phyloP scores from a whole-genome alignment of 1,139 yeast genomes.

The Debaryomycetaceae sp. region DNA sequence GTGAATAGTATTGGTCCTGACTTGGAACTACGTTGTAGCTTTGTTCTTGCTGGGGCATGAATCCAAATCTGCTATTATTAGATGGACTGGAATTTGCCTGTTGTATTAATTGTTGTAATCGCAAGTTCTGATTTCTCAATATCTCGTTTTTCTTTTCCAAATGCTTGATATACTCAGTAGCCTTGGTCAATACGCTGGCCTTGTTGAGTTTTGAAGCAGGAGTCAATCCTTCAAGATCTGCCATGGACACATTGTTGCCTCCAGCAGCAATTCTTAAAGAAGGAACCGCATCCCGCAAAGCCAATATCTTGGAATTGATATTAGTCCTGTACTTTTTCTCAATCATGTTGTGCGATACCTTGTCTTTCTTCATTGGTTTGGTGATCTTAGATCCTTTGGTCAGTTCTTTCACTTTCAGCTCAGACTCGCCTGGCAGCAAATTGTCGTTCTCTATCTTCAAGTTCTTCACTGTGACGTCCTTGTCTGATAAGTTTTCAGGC shows the following conservation, averaged over 20 bases:
- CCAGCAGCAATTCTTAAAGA: conserved; percentile 50
- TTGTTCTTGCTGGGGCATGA: conserved; percentile 9
- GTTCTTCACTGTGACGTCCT: background rate
- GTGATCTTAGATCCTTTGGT: conserved; percentile 17
- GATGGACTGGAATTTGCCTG: conserved; percentile 23
- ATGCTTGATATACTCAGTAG: conserved; percentile 86
- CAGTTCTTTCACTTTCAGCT: background rate
- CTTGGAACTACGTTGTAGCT: conserved; percentile 20
- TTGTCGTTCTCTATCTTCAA: background rate
- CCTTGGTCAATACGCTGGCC: conserved; percentile 83
- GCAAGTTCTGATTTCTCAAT: conserved; percentile 53
- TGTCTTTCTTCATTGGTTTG: conserved; percentile 48
- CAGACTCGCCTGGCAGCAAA: background rate
- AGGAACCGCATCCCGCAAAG: conserved; percentile 75
- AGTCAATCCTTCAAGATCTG: conserved; percentile 76
- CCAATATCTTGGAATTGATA: conserved; percentile 68
- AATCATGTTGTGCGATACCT: conserved; percentile 75
- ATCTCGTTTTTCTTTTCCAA: conserved; percentile 65
- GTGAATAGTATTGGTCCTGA: conserved; percentile 10
- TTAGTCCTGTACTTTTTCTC: conserved; percentile 78
- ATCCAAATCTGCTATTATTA: conserved; percentile 8
- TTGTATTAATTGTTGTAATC: conserved; percentile 40
- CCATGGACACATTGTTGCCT: conserved; percentile 33
- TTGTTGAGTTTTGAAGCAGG: conserved; percentile 87
- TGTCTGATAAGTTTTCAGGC: conserved; percentile 21